These are phyloP conservation scores for Didymella pomorum DNA, from an alignment of 2,329 filamentous ascomycete genomes.

Conservation along the genomic window DNA sequence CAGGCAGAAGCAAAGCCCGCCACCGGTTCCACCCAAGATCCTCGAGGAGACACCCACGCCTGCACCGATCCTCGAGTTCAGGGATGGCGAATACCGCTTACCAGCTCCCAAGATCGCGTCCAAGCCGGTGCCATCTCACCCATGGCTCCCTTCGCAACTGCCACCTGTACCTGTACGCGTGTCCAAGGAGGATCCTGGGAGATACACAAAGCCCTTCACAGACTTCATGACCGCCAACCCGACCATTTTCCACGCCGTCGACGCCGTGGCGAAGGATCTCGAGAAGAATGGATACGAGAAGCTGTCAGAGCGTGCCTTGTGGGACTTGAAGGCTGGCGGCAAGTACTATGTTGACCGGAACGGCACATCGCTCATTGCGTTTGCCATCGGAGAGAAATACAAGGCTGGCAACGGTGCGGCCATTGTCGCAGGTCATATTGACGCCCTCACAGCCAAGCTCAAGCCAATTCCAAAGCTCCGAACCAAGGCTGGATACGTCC, in stretches of 20 bases:
- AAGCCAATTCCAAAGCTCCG: conserved; percentile 90
- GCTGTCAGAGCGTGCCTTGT: conserved; percentile 81
- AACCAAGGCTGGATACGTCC: conserved; percentile 83
- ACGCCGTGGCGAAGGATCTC: conserved; percentile 77
- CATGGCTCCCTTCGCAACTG: conserved; percentile 26
- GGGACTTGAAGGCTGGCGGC: conserved; percentile 81
- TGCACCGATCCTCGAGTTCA: conserved; percentile 18
- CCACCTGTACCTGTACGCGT: conserved; percentile 26
- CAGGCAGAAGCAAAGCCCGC: conserved; percentile 41
- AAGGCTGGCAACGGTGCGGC: conserved; percentile 84
- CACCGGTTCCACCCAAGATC: conserved; percentile 51
- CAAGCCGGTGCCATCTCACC: conserved; percentile 26
- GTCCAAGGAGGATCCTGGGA: conserved; percentile 43
- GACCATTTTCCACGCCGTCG: conserved; percentile 90
- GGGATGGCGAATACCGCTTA: conserved; percentile 19
- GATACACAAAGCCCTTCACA: conserved; percentile 83
- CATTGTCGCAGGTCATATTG: conserved; percentile 91
- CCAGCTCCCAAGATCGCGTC: conserved; percentile 11
- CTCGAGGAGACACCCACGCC: conserved; percentile 26
- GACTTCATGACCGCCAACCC: conserved; percentile 89
- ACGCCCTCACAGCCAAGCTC: conserved; percentile 86
- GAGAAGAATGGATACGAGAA: conserved; percentile 76
- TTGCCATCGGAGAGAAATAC: conserved; percentile 81
- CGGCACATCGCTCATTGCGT: conserved; percentile 84
- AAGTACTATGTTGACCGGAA: conserved; percentile 92